phyloP scores from a whole-genome alignment of 1,284 basidiomycete species.

The Hemileia vastatrix region DNA sequence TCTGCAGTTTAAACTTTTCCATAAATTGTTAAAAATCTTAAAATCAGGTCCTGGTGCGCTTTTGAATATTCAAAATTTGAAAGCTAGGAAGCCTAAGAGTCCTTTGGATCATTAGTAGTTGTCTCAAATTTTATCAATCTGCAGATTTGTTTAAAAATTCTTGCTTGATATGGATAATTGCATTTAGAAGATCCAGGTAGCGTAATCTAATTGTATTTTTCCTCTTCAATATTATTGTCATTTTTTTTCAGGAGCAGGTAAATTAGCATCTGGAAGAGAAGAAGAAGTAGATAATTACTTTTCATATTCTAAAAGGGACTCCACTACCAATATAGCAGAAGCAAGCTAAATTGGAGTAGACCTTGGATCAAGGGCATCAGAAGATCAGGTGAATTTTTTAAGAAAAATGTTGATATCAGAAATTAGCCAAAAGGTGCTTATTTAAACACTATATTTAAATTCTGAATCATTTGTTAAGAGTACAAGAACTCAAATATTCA shows the following conservation, averaged over 20 bases:
- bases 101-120: no score
- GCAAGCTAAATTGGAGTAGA: constrained; percentile 68
- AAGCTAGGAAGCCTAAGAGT: no score
- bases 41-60: no score
- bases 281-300: constrained; percentile 57
- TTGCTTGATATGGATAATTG: constrained; percentile 1
- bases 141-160: no score
- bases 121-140: no score
- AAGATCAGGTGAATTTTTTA: constrained; percentile 28
- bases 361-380: constrained; percentile 15
- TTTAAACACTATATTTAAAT: constrained; percentile 29
- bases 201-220: constrained; percentile 45
- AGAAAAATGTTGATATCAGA: constrained; percentile 26
- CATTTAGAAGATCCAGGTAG: no score
- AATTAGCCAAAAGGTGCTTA: no score
- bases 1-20: no score
- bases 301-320: constrained; percentile 65
- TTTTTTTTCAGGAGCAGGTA: constrained; percentile 24
- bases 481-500: constrained; percentile 28
- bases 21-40: no score
- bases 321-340: constrained; percentile 65
- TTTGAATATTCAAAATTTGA: no score
- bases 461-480: constrained; percentile 28
- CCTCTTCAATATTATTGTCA: constrained; percentile 47
- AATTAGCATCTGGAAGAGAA: constrained; percentile 46